These are phyloP conservation scores for Berkeleyomyces rouxiae DNA, from an alignment of 2,329 filamentous ascomycete species.

Conservation along the genomic window DNA sequence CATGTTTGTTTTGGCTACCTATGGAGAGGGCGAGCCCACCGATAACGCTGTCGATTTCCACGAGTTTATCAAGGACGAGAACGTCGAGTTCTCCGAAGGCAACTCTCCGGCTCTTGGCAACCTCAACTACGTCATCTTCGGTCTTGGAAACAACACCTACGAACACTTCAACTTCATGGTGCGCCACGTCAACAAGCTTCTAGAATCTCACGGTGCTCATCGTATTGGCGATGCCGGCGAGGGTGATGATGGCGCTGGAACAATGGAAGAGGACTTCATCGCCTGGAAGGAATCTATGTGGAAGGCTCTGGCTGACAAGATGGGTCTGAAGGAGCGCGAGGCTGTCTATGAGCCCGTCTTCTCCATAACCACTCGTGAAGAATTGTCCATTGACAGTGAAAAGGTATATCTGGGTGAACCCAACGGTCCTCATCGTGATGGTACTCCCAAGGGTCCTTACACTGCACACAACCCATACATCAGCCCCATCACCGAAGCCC, in stretches of 20 bases:
- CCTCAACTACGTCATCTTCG: conserved; percentile 87
- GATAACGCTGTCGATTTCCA: conserved; percentile 99
- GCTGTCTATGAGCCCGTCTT: conserved; percentile 91
- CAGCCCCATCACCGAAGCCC: conserved; percentile 80
- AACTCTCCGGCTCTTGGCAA: conserved; percentile 58
- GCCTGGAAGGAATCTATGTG: conserved; percentile 99
- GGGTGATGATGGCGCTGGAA: conserved; percentile 93
- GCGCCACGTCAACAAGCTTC: conserved; percentile 66
- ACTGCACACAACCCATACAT: conserved; percentile 96
- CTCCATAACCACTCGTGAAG: conserved; percentile 58
- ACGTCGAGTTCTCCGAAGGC: conserved; percentile 62
- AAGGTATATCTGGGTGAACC: conserved; percentile 91
- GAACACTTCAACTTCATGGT: conserved; percentile 99
- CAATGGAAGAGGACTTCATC: conserved; percentile 98
- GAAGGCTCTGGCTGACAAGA: conserved; percentile 62
- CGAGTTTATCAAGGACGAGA: conserved; percentile 79
- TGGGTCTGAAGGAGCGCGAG: conserved; percentile 87
- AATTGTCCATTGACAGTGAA: conserved; percentile 54
- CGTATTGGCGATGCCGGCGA: conserved; percentile 80
- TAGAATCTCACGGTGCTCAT: conserved; percentile 67
- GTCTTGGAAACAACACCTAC: conserved; percentile 97
- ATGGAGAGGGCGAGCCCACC: conserved; percentile 94
- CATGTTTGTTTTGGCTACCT: conserved; percentile 92
- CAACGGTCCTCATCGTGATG: conserved; percentile 88
- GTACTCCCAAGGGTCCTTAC: conserved; percentile 69